These are phyloP conservation scores for Helotiales sp. DNA, from an alignment of 2,329 filamentous ascomycete genomes.

Conservation along the genomic window DNA sequence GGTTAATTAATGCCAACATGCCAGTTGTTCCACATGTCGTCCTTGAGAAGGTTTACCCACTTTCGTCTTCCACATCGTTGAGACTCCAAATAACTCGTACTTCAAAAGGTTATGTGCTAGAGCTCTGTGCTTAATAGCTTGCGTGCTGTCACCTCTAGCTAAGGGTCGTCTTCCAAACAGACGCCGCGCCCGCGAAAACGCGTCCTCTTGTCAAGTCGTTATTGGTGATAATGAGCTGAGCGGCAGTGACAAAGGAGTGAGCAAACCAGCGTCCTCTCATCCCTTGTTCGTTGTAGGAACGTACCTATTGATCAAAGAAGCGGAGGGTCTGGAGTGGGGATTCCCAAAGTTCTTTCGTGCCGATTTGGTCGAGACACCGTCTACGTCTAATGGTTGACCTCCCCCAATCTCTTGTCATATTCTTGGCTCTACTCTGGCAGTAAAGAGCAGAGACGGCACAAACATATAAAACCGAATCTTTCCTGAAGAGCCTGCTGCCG, in stretches of 20 bases:
- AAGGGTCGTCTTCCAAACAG: constrained; percentile 19
- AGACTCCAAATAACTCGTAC: no score
- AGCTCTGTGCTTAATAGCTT: constrained; percentile 19
- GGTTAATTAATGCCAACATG: no score
- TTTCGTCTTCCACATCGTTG: no score
- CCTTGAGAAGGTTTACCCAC: no score
- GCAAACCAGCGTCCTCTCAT: constrained; percentile 33
- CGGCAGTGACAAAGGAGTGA: constrained; percentile 39
- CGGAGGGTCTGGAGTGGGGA: constrained; percentile 25
- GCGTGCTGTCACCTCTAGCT: constrained; percentile 27
- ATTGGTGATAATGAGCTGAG: constrained; percentile 40
- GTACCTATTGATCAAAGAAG: constrained; percentile 37
- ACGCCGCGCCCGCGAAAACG: constrained; percentile 37
- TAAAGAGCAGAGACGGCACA: constrained; percentile 46
- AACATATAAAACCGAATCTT: constrained; percentile 46
- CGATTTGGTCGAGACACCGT: constrained; percentile 34
- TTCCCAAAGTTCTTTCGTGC: constrained; percentile 18
- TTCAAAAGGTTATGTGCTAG: no score
- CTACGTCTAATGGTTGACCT: constrained; percentile 37
- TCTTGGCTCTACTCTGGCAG: constrained; percentile 40
- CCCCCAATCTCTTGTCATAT: constrained; percentile 41
- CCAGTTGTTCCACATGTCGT: no score
- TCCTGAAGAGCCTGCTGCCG: constrained; percentile 38
- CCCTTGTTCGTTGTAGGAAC: constrained; percentile 39
- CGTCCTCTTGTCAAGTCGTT: constrained; percentile 42